Conservation (phyloP, 352 stramenopile species). For the Globisporangium spinosum region DNA sequence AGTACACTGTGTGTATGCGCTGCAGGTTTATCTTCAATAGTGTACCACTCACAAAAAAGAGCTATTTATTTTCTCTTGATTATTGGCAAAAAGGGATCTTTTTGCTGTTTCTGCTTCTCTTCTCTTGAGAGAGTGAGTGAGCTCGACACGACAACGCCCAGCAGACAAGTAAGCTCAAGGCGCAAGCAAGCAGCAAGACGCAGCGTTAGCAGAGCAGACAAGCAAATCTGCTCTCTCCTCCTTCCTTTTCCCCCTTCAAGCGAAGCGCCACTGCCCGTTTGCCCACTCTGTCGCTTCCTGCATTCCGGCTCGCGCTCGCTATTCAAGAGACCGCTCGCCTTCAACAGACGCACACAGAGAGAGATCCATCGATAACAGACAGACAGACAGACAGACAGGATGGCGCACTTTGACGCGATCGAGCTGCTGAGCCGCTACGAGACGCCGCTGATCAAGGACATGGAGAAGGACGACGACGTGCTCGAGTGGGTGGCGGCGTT, state of each 20-base stretch:
- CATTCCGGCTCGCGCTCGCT: neutral
- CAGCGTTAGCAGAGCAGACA: neutral
- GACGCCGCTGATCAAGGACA: slow-evolving; percentile 78
- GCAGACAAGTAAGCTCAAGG: neutral
- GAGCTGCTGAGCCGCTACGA: slow-evolving; percentile 76
- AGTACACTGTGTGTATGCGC: too few relatives aligned
- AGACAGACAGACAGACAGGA: neutral
- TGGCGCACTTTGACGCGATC: slow-evolving; percentile 69
- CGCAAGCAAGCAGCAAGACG: neutral
- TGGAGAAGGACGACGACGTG: slow-evolving; percentile 74
- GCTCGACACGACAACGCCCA: neutral
- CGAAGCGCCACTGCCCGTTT: neutral
- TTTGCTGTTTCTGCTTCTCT: too few relatives aligned
- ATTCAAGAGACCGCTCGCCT: neutral
- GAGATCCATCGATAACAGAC: neutral
- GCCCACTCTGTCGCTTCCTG: neutral
- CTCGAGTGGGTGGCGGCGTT: slow-evolving; percentile 78
- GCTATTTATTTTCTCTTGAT: too few relatives aligned
- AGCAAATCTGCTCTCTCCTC: slow-evolving; percentile 3
- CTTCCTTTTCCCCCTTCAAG: neutral
- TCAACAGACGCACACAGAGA: neutral
- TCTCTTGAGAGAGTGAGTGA: neutral
- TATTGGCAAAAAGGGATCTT: too few relatives aligned
- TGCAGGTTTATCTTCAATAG: too few relatives aligned
- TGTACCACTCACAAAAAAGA: too few relatives aligned